Base-by-base conservation (phyloP, 2,329 filamentous ascomycete species). In the Gyromitra esculenta region DNA sequence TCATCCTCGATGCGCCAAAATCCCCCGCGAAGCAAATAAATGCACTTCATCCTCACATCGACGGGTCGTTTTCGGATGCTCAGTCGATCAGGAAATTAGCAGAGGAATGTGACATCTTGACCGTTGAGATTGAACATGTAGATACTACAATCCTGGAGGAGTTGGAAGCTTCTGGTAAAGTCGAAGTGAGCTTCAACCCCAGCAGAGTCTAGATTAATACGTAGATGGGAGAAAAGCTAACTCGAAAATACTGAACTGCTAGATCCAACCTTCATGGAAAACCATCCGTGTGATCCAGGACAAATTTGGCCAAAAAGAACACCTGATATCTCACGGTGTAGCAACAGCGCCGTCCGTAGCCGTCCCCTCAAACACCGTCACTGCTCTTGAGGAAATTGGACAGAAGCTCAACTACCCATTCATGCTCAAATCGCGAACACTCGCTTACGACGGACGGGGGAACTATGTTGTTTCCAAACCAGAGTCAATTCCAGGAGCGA, bases 51-150 rank as follows among this genome's bases (percentile, higher is more conserved):
- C 86, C 87, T 79, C 93, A 97, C 82, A 89, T 97, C 74, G 88
- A 90, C 18, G 95, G 94, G 74, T 97, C 94, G 0, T 97, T 97
- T 87, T 94, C 93, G 82, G 91, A 97, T 80, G 86, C 91, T 0
- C 88, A 89, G 43, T 91, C 92, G 79, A 94, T 98, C 79, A 89
- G 90, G 56, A 87, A 93, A 83, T 87, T 98, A n/a, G 94, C 95
- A 1, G 85, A 88, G 50, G 85, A 87, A 43, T 93, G 90, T 81
- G 92, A 97, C 82, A 89, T 97, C 15, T 86, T 97, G 77, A 97
- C 94, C 0, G 92, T 97, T 13, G 95, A 98, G 84, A 97, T 97
- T 79, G 95, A 98, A 86, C 95, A 97, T 84, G 91, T 97, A 75
- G 90, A 97, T 83, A 96, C 93, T n/a, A 87, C 93, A 68, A 91